Conservation (phyloP, 129 eudicot genomes). For the Erigeron canadensis region DNA sequence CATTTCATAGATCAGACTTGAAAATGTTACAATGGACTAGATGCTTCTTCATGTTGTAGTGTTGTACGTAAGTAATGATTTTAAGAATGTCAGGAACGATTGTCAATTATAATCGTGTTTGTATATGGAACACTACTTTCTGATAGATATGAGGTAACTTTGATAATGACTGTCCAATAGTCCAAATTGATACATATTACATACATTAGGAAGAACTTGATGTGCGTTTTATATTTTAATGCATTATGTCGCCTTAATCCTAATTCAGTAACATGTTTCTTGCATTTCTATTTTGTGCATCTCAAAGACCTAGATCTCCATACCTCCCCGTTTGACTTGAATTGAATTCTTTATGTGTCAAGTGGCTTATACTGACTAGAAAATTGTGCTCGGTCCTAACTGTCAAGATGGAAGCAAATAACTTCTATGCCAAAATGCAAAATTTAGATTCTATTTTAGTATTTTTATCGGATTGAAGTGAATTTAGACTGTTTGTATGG, state of each 20-base stretch:
- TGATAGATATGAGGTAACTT: neutral
- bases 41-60: neutral
- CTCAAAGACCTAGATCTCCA: slow-evolving; percentile 18
- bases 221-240: neutral
- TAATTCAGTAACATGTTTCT: neutral
- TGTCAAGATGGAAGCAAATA: neutral
- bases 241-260: slow-evolving; percentile 3
- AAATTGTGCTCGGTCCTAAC: neutral
- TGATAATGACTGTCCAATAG: neutral
- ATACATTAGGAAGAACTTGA: neutral
- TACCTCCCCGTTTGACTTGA: neutral
- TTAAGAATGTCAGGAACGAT: neutral
- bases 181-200: neutral
- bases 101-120: neutral
- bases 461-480: neutral
- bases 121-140: neutral
- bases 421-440: neutral
- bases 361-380: neutral
- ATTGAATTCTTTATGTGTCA: neutral
- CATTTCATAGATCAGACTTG: neutral
- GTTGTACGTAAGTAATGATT: neutral
- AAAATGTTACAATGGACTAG: neutral
- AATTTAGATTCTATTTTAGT: neutral
- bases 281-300: slow-evolving; percentile 10
- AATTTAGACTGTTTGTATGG: neutral